Evolutionary conservation across 371 early-diverging fungal species (phyloP).

Genomic region (Mortierella sp.): DNA sequence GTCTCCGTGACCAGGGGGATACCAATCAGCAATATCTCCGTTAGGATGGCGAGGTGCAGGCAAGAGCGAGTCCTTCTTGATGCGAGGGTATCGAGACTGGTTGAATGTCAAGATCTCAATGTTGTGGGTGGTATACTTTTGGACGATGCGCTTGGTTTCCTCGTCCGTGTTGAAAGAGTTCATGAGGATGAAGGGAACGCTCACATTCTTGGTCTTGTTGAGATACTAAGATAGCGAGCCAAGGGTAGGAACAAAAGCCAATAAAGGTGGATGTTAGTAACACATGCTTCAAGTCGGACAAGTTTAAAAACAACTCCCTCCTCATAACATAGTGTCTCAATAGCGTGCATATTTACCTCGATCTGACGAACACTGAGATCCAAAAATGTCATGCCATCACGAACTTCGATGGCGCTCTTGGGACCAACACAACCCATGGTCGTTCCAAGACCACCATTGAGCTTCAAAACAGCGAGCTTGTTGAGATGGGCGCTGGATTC

Average conservation of each 20-base stretch:
- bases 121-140: conserved; percentile 93
- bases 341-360: conserved; percentile 68
- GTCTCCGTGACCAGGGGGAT: conserved; percentile 99
- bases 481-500: conserved; percentile 69
- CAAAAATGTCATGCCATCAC: conserved; percentile 98
- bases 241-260: neutral
- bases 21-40: conserved; percentile 64
- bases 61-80: conserved; percentile 92
- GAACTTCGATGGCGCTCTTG: conserved; percentile 98
- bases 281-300: no score
- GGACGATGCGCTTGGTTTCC: conserved; percentile 96
- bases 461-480: conserved; percentile 98
- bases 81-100: conserved; percentile 97
- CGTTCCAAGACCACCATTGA: conserved; percentile 99
- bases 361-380: conserved; percentile 99
- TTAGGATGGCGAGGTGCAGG: conserved; percentile 82
- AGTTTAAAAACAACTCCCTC: no score
- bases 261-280: neutral
- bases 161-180: conserved; percentile 99
- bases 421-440: conserved; percentile 99
- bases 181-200: conserved; percentile 99
- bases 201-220: conserved; percentile 88
- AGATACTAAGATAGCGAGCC: conserved; percentile 72
- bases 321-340: no score
- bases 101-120: conserved; percentile 96